phyloP scores from a whole-genome alignment of 2,329 filamentous ascomycete species.

The Endothia cerciana region DNA sequence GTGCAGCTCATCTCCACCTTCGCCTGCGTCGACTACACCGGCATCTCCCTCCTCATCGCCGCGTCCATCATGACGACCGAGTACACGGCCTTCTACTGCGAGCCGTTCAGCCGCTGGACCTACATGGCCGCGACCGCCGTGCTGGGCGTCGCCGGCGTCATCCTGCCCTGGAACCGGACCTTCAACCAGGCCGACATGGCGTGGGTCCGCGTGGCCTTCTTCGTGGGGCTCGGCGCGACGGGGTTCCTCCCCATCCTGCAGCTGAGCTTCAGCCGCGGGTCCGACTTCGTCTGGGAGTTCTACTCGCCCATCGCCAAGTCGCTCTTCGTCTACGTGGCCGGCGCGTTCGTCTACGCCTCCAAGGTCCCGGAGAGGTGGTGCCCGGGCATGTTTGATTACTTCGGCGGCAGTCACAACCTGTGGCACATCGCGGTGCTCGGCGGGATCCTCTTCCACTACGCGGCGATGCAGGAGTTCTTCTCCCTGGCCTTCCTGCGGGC shows the following conservation, averaged over 20 bases:
- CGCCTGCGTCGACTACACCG: slow-evolving; percentile 97
- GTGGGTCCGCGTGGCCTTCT: slow-evolving; percentile 91
- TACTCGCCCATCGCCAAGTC: slow-evolving; percentile 88
- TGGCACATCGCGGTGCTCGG: slow-evolving; percentile 96
- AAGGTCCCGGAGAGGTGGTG: slow-evolving; percentile 92
- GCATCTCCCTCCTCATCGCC: slow-evolving; percentile 91
- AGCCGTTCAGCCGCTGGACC: slow-evolving; percentile 80
- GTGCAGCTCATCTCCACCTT: slow-evolving; percentile 90
- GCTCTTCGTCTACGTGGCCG: slow-evolving; percentile 80
- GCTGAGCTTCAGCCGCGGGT: slow-evolving; percentile 75
- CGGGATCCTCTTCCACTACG: slow-evolving; percentile 96
- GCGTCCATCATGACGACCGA: slow-evolving; percentile 98
- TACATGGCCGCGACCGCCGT: slow-evolving; percentile 84
- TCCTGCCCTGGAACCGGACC: slow-evolving; percentile 92
- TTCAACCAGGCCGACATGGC: slow-evolving; percentile 94
- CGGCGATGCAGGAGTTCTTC: slow-evolving; percentile 95
- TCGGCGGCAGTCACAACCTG: slow-evolving; percentile 94
- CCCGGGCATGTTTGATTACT: slow-evolving; percentile 92
- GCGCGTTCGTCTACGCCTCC: slow-evolving; percentile 86
- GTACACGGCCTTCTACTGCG: slow-evolving; percentile 98
- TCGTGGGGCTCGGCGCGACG: slow-evolving; percentile 81
- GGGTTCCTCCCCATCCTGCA: slow-evolving; percentile 90
- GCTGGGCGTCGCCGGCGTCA: slow-evolving; percentile 83
- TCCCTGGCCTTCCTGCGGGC: slow-evolving; percentile 73
- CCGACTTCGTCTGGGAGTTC: slow-evolving; percentile 83